Percentiles rank a stretch among this genome's conserved stretches.
Conservation (phyloP, 2,329 filamentous ascomycete species). For the Fusarium sp. region DNA sequence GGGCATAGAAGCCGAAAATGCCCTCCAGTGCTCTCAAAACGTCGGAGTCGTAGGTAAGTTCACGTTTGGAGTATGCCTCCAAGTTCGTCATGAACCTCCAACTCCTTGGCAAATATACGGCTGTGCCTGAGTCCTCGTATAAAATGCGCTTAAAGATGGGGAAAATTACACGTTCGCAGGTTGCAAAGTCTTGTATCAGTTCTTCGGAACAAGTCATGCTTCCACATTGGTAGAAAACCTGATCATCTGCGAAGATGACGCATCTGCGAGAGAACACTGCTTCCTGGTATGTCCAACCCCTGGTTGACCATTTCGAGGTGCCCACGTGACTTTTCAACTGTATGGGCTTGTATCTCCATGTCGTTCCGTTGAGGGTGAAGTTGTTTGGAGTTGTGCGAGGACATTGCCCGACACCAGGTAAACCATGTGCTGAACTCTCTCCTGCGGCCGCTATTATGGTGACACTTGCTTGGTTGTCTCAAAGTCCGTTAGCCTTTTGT, state of each 20-base stretch:
- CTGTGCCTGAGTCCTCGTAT: accelerated
- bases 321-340: not conserved
- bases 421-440: not conserved
- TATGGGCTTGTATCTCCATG: not conserved
- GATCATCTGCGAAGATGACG: not conserved
- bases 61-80: not conserved
- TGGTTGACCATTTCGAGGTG: not conserved
- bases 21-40: not conserved
- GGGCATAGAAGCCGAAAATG: not conserved
- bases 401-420: not conserved
- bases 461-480: not conserved
- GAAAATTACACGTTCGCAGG: accelerated
- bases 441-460: not conserved
- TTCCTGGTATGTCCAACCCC: not conserved
- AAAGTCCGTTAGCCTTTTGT: not conserved
- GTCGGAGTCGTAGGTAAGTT: not conserved
- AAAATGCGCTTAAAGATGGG: not conserved
- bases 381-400: accelerated
- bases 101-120: not conserved
- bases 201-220: not conserved
- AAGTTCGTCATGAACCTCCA: not conserved
- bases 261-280: not conserved
- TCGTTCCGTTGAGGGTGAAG: not conserved
- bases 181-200: not conserved
- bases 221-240: not conserved